Conservation (phyloP, 1,284 basidiomycete species). For the Trichosporon sp. region DNA sequence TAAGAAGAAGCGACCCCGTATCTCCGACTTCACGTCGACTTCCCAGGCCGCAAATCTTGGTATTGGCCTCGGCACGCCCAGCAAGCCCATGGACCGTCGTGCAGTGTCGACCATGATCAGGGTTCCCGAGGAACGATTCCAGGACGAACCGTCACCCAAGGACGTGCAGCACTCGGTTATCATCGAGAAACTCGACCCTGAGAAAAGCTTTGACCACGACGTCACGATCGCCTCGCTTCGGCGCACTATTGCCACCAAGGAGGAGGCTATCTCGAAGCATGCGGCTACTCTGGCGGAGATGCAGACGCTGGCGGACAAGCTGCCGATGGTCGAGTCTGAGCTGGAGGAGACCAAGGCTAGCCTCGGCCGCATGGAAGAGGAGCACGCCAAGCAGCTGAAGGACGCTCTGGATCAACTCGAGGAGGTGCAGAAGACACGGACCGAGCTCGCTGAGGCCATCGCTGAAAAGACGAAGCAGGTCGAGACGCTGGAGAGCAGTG, state of each 20-base stretch:
- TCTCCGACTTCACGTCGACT: constrained; percentile 40
- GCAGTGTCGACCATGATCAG: constrained; percentile 41
- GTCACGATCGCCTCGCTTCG: constrained; percentile 27
- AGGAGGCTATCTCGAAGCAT: constrained; percentile 24
- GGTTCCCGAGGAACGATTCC: constrained; percentile 24
- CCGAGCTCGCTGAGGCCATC: constrained; percentile 26
- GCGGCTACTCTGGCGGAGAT: constrained; percentile 8
- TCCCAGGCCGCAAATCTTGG: constrained; percentile 14
- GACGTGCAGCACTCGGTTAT: constrained; percentile 9
- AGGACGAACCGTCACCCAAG: neutral
- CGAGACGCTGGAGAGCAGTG: constrained; percentile 30
- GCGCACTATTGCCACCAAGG: constrained; percentile 28
- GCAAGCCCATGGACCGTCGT: constrained; percentile 30
- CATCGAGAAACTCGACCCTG: constrained; percentile 12
- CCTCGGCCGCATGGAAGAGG: constrained; percentile 16
- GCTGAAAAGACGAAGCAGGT: constrained; percentile 29
- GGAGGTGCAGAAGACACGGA: constrained; percentile 29
- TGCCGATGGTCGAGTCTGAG: constrained; percentile 3
- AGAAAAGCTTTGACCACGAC: constrained; percentile 30
- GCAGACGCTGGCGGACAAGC: constrained; percentile 12
- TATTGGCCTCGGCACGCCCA: constrained; percentile 30
- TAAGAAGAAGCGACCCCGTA: constrained; percentile 40
- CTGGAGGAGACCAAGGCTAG: constrained; percentile 15
- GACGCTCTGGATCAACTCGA: constrained; percentile 18
- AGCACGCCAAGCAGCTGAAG: constrained; percentile 18